Base-by-base conservation (phyloP, 1,284 basidiomycete species). In the Volvariella surrecta region DNA sequence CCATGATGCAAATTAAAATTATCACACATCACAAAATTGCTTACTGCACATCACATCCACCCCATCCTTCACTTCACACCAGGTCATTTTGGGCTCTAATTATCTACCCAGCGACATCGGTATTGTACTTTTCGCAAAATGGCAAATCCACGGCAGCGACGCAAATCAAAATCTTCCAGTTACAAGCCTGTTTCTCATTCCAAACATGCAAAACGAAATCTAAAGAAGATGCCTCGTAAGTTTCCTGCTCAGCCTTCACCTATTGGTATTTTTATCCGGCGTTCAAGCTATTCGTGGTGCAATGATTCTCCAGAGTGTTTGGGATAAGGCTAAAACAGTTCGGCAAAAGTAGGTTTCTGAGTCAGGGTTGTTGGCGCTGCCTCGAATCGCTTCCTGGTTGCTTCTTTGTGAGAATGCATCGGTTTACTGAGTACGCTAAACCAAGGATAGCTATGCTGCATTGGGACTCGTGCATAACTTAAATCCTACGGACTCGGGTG, bases 121-220 rank as follows among this genome's bases (percentile, higher is more conserved):
- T 35, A 6, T 6, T 16, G 6, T n/a, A n/a, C n/a, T 16, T 4
- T 15, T 35, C 34, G 30, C 35, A 49, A 41, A 6, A 96, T 97
- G 93, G 90, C 86, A 43, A 96, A 95, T 62, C 93, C 93, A 53
- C 79, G 92, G 47, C 93, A 96, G 65, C 74, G 89, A 48, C 74
- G 82, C 49, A 93, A 93, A 66, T 59, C 74, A 41, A 79, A 82
- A 28, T 90, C 89, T 39, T 76, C 78, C 17, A 68, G 77, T 7
- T 73, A 90, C 58, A 77, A 67, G 51, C 67, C 82, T 15, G 74
- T 90, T 42, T 80, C 79, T 37, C 81, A 82, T 51, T 82, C 85
- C 15, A 71, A 69, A 43, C 72, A 73, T 55, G 82, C 81, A 31
- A 81, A 84, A 55, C 78, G 77, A 54, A 79, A 84, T 51, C 70